Evolutionary conservation across 257 asterid genomes (phyloP).

Genomic region (Nicotiana benthamiana): DNA sequence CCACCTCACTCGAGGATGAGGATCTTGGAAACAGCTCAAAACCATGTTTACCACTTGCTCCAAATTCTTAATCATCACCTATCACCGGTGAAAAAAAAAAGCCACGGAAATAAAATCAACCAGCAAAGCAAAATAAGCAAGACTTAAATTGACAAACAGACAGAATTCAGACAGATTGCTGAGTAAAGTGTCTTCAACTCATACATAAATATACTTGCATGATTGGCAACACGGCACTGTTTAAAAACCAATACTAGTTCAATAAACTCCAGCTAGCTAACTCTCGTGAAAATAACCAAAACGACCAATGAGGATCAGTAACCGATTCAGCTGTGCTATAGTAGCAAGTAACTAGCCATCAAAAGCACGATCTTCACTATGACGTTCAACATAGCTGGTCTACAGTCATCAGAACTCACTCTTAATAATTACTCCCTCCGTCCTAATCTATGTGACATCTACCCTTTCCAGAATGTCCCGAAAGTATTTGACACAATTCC

Average conservation of each 20-base stretch:
- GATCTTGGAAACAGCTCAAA: constrained; percentile 86
- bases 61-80: constrained; percentile 90
- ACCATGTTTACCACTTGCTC: constrained; percentile 92
- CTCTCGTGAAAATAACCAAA: not conserved
- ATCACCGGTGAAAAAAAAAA: not conserved
- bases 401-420: not conserved
- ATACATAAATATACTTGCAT: not conserved
- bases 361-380: not conserved
- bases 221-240: not conserved
- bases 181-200: not conserved
- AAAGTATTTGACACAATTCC: not conserved
- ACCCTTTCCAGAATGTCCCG: not conserved
- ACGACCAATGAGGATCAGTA: not conserved
- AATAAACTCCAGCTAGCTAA: not conserved
- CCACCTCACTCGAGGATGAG: constrained; percentile 98
- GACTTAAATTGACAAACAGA: not conserved
- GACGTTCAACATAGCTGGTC: not conserved
- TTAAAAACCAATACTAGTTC: not conserved
- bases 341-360: not conserved
- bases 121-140: not conserved
- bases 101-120: not conserved
- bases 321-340: not conserved
- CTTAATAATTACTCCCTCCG: not conserved
- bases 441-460: not conserved
- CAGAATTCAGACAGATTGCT: not conserved